A percentile compares a stretch with the other conserved stretches of the same genome.
Evolutionary conservation across 2,329 filamentous ascomycete genomes (phyloP).

Genomic region (Trichoderma gracile): DNA sequence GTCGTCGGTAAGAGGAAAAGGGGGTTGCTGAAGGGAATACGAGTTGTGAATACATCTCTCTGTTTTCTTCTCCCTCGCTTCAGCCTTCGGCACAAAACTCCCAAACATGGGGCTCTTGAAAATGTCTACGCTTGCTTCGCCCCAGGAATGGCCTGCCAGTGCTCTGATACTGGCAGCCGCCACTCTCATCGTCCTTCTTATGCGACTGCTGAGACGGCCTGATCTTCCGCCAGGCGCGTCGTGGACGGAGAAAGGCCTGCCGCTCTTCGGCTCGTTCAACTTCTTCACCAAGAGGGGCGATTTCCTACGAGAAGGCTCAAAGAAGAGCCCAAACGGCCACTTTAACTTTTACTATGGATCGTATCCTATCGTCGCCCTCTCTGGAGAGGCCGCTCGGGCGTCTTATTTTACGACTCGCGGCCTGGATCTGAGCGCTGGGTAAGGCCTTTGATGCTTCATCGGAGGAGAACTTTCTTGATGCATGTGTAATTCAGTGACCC

Average conservation of each 20-base stretch:
- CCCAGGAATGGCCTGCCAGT: slow-evolving; percentile 25
- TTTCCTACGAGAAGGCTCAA: slow-evolving; percentile 43
- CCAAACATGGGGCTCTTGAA: slow-evolving; percentile 7
- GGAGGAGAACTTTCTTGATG: background rate
- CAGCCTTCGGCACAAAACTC: background rate
- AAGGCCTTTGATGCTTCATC: slow-evolving; percentile 19
- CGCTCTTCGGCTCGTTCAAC: slow-evolving; percentile 45
- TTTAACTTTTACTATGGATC: slow-evolving; percentile 53
- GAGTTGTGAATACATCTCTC: too few relatives aligned
- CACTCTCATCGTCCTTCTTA: slow-evolving; percentile 6
- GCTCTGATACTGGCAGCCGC: slow-evolving; percentile 22
- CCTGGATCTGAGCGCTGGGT: slow-evolving; percentile 48
- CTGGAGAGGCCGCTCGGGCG: slow-evolving; percentile 44
- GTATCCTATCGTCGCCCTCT: slow-evolving; percentile 47
- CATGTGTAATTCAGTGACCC: background rate
- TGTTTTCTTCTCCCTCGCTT: background rate
- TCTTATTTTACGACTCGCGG: slow-evolving; percentile 49
- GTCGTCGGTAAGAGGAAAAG: background rate
- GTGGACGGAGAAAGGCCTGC: slow-evolving; percentile 35
- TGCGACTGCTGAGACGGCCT: slow-evolving; percentile 27
- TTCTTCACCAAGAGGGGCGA: slow-evolving; percentile 51
- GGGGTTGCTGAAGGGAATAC: background rate
- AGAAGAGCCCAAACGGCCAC: slow-evolving; percentile 41
- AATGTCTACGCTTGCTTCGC: slow-evolving; percentile 16
- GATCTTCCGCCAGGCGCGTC: slow-evolving; percentile 33